Conservation (phyloP, 2,329 filamentous ascomycete species). For the Penicillium sp. region DNA sequence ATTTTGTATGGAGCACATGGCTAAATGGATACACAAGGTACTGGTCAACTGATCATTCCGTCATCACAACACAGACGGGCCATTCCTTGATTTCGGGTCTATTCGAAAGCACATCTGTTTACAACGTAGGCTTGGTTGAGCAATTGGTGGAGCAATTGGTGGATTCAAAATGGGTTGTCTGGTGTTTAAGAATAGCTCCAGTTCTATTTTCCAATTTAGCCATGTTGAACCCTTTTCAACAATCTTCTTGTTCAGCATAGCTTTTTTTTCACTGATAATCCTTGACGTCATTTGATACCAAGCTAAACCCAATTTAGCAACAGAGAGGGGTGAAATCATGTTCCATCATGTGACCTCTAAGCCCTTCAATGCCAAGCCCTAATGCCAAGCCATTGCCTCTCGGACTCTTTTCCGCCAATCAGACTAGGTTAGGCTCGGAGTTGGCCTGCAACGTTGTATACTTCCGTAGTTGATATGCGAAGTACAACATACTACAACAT, state of each 20-base stretch:
- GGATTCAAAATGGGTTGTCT: background rate
- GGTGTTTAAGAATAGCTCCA: background rate
- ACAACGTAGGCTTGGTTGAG: background rate
- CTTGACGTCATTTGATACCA: conserved; percentile 16
- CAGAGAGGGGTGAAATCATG: conserved; percentile 3
- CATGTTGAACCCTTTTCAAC: background rate
- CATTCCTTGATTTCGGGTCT: conserved; percentile 15
- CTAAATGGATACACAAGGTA: background rate
- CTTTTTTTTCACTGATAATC: background rate
- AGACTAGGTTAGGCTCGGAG: background rate
- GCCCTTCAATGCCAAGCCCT: conserved; percentile 5
- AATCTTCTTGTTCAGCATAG: background rate
- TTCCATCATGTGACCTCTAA: conserved; percentile 1
- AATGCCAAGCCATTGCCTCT: background rate
- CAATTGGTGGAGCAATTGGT: background rate
- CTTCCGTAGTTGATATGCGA: background rate
- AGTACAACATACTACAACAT: background rate
- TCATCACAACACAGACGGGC: conserved; percentile 3
- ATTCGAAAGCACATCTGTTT: background rate
- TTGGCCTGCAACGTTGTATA: background rate
- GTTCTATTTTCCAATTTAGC: background rate
- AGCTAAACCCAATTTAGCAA: background rate
- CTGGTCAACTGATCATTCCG: conserved; percentile 7
- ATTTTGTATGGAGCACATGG: background rate
- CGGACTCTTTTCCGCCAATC: conserved; percentile 11